Conservation (phyloP, 495 filamentous ascomycete species). For the Hypoxylon fuscum region DNA sequence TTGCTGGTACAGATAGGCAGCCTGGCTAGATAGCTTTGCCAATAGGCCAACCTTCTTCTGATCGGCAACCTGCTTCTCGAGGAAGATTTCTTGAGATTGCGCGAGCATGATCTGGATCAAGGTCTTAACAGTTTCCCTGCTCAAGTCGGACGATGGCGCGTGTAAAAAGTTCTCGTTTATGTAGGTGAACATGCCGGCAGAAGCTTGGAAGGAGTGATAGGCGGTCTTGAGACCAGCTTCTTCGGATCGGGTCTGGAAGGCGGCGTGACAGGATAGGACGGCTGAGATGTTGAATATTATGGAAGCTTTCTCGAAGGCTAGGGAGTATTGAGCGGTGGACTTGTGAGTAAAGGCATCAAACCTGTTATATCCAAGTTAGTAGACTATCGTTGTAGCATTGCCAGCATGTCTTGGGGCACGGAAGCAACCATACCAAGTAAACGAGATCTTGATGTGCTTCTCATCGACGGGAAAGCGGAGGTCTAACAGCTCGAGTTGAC, state of each 20-base stretch:
- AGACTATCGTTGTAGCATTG: neutral
- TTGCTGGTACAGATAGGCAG: slow-evolving; percentile 86
- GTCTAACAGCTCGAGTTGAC: slow-evolving; percentile 93
- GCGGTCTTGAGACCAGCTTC: slow-evolving; percentile 93
- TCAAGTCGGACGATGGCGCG: slow-evolving; percentile 92
- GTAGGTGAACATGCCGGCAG: slow-evolving; percentile 99
- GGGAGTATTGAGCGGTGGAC: slow-evolving; percentile 90
- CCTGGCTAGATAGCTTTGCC: slow-evolving; percentile 91
- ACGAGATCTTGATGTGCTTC: slow-evolving; percentile 97
- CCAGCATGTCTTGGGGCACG: neutral
- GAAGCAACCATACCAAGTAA: slow-evolving; percentile 80
- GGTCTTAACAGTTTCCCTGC: slow-evolving; percentile 93
- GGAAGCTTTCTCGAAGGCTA: slow-evolving; percentile 98
- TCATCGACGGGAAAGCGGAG: slow-evolving; percentile 97
- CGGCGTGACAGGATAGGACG: slow-evolving; percentile 94
- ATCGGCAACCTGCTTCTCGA: slow-evolving; percentile 95
- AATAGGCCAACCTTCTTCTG: slow-evolving; percentile 91
- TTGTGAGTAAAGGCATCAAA: slow-evolving; percentile 99
- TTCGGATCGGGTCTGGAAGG: slow-evolving; percentile 89
- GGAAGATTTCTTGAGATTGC: slow-evolving; percentile 94
- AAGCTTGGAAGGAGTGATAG: slow-evolving; percentile 97
- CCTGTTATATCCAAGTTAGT: slow-evolving; percentile 61
- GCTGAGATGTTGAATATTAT: slow-evolving; percentile 99
- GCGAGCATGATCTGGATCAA: slow-evolving; percentile 92
- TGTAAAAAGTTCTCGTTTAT: slow-evolving; percentile 99